Base-by-base conservation (phyloP, 2,329 filamentous ascomycete species). In the Verticillium longisporum region DNA sequence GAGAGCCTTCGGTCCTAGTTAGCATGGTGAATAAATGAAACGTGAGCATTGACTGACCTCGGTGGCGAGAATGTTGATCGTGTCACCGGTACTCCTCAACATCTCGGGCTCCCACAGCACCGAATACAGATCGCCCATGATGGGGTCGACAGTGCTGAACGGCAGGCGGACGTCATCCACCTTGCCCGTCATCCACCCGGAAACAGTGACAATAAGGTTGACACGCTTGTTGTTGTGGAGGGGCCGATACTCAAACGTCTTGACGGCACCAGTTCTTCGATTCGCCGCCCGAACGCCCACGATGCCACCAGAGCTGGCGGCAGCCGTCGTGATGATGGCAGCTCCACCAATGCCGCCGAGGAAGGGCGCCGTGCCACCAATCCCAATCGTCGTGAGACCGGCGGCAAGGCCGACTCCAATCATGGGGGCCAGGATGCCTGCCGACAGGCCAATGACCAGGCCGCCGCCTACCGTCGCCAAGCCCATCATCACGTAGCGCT, bases 51-150 rank as follows among this genome's bases (percentile, higher is more conserved):
- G 31, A 21, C 15, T 76, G 76, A 94, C 91, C 86, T 99, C 95
- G 37, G 95, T 99, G 61, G 95, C 95, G 65, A 99, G 80, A 75
- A 99, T 98, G 69, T 97, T 97, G 70, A 99, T 98, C 55, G 95
- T 99, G 72, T 95, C 91, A 84, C 95, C 95, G 88, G 97, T 99
- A 75, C 92, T 97, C 68, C 87, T 89, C 71, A 99, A 83, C 93
- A 99, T 96, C 72, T 99, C 95, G 3, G 95, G 96, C 74, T 99
- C 95, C 93, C 95, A 99, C 62, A 96, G 80, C 11, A 99, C 88
- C 0, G 94, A 97, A 77, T 99, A 99, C 15, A 99, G 88, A 71
- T 99, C 95, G 13, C 95, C 95, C 95, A 99, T 99, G 65, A 98
- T 86, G 0, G 96, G 92, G 73, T 99, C 93, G 6, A 99, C 89